Evolutionary conservation across 495 filamentous ascomycete species (phyloP), one percentile per base, ranked within the genome.

Genomic region (Aspergillus sparsus): DNA sequence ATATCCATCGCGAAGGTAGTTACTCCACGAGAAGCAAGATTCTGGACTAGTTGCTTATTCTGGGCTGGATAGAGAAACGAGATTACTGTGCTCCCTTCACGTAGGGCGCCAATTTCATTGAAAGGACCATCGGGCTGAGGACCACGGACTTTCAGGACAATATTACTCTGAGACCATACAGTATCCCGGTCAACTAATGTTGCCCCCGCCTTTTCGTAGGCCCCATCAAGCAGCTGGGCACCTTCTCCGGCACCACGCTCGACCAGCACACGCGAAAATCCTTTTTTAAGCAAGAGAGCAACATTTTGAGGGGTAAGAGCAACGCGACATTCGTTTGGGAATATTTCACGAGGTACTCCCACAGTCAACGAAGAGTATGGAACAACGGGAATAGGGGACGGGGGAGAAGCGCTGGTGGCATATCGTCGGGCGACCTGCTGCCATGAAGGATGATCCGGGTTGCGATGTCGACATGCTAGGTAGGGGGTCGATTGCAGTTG

Each of bases 1-100:
- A 89, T 84, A 66, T 93, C 90, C 89, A 93, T 93, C 34, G 90
- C 90, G 66, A 93, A 92, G 4, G 81, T 69, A 7, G 86, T 90
- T 2, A 83, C 82, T 36, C 85, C 85, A 9, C 81, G 80, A 39
- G 79, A 75, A 37, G 87, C 84, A 34, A 91, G 79, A 49, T 78
- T 83, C 53, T 89, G 80, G n/a, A 92, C 87, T 36, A 90, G 68
- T 16, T 79, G 70, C 64, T 80, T 84, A 66, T 91, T 91, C 75
- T 91, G 88, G 39, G 82, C 79, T 2, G 89, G 88, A 68, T 91
- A 89, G 34, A 92, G 71, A 70, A 92, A 88, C 39, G 87, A 90
- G 58, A 92, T 87, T 52, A 92, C 68, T 6, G 87, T 90, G 32
- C 83, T 80, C 10, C 84, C 86, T 63, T 84, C 80, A 50, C 81